Evolutionary conservation across 495 filamentous ascomycete species (phyloP), one percentile per base, ranked within the genome.

Genomic region (Pyrenopolyporus hunteri): DNA sequence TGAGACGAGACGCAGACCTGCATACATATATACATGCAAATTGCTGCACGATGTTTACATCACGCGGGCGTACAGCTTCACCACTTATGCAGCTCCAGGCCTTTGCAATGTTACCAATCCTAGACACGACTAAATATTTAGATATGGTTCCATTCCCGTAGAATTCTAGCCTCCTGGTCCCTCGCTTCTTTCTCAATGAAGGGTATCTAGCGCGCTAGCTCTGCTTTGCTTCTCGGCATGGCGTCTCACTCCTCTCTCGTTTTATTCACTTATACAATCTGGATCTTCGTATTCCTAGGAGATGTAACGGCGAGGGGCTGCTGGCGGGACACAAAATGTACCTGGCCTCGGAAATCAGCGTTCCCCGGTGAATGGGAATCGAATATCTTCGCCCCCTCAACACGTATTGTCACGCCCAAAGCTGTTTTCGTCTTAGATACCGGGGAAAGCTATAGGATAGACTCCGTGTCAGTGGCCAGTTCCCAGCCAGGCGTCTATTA

Each of bases 341-440:
- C 78, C 17, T 82, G 84, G 0, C 79, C 84, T 20, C 57, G 68
- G 10, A 57, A 76, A 9, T 52, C 75, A 20, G 77, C 82, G n/a
- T 89, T 87, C 55, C 77, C 79, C 0, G 85, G 85, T 2, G 68
- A 72, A 33, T 87, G 86, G 85, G 82, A 87, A 28, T 70, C 74
- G 2, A 83, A 88, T 65, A 87, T 83, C 40, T 87, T 78, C 57
- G 79, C 84, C 6, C 84, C 85, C 13, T 36, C 76, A 2, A 80
- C 83, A 4, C 75, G 85, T 55, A 82, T 71, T 35, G 77, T 87
- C 3, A 67, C 71, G 26, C 84, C 85, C 2, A 73, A 69, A 20
- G 71, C 72, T 9, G 76, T 82, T 14, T 72, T 83, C 14, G 73
- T 76, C 1, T 57, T 78, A 0, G 56, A 67, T 20, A 74, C 70